Evolutionary conservation across 306 rosid genomes (phyloP), one percentile per base, ranked within the genome.

Genomic region (Cucurbita moschata): DNA sequence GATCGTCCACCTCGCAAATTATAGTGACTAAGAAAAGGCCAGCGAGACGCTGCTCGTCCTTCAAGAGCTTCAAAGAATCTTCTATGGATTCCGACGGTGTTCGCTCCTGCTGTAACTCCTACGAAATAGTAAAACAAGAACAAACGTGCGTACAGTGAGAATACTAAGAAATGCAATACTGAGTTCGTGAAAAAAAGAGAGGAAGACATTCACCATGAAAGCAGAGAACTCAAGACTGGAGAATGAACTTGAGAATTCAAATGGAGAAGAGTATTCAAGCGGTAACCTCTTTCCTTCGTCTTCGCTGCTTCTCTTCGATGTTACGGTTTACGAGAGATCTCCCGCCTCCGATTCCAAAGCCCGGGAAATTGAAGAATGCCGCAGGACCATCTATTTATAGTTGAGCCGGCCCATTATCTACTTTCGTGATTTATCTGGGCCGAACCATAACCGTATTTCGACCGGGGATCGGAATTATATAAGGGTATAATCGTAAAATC

Each of bases 21-120:
- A 89, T 91, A 47, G 97, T 87, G 43, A 91, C 92, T 16, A 94
- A 85, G 67, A 90, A 91, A 61, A 94, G 97, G 8, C 97, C 96
- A 9, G 96, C 97, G 8, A 94, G 96, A 62, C 97, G 92, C 68
- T 94, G 97, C 75, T 89, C 97, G 66, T 91, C 99, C 77, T 84
- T 86, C 82, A 94, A 69, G 3, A 94, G 83, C 86, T 89, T 94
- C 95, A 94, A 78, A 82, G 97, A 94, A 40, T 89, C 97, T 57
- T 90, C 96, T 7, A 94, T 81, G 76, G 79, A 61, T 76, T 76
- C 82, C 60, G 83, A 77, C 21, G 83, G 80, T 49, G 59, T n/a
- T 26, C 68, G 84, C 11, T 82, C 87, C 55, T 78, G 83, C 65
- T 63, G 86, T 58, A 23, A 59, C 55, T 74, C 77, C 77, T 74